phyloP scores from a whole-genome alignment of 176 grass and related monocot genomes.

The Oryza brachyantha region DNA sequence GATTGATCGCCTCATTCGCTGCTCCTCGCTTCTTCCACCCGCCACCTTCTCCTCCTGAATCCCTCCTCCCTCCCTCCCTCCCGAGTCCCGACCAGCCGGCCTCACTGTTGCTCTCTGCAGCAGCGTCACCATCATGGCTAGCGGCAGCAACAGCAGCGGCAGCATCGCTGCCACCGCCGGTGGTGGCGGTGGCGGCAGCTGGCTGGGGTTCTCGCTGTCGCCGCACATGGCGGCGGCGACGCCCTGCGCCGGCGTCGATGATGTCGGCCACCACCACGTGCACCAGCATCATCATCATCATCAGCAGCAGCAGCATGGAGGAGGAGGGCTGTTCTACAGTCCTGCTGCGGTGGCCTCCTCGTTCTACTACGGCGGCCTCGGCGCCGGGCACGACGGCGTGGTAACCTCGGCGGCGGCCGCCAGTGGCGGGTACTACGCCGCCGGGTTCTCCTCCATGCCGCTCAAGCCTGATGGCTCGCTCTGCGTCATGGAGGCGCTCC shows the following conservation, averaged over 20 bases:
- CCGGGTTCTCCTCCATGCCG: conserved; percentile 71
- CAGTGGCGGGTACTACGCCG: conserved; percentile 56
- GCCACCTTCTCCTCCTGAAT: not conserved
- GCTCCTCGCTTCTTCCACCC: conserved; percentile 39
- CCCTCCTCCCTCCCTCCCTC: not conserved
- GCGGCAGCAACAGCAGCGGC: conserved; percentile 35
- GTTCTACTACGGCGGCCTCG: conserved; percentile 38
- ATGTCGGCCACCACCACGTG: conserved; percentile 10
- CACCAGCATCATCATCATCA: conserved; percentile 15
- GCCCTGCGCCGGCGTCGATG: conserved; percentile 2
- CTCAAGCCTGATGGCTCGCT: conserved; percentile 89
- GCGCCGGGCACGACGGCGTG: conserved; percentile 26
- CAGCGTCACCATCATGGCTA: not conserved
- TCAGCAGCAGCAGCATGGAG: conserved; percentile 23
- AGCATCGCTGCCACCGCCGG: conserved; percentile 32
- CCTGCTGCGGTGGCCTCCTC: conserved; percentile 29
- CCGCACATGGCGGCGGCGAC: conserved; percentile 43
- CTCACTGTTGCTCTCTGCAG: not conserved
- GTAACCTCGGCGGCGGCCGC: not conserved
- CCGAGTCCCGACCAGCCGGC: not conserved
- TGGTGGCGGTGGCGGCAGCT: conserved; percentile 35
- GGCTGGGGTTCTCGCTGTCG: conserved; percentile 91
- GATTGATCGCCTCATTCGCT: conserved; percentile 63
- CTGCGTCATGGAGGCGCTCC: conserved; percentile 72
- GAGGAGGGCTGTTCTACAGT: conserved; percentile 41